Conservation (phyloP, 805 yeast genomes). For the Kodamaea hsintzibuensis region DNA sequence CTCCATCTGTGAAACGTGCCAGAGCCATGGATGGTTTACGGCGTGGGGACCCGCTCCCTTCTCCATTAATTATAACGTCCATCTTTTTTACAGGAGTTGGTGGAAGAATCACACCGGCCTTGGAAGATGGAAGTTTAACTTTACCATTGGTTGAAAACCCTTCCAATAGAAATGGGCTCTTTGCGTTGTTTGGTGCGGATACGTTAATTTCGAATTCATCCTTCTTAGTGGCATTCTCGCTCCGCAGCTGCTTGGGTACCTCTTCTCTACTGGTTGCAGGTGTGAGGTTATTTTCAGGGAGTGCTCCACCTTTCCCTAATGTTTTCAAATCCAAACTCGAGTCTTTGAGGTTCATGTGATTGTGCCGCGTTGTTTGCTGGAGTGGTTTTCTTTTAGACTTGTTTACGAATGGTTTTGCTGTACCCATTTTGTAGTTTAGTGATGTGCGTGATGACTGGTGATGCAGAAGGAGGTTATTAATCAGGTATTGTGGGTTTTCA, state of each 20-base stretch:
- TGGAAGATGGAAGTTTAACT: slow-evolving; percentile 51
- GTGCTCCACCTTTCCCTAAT: not conserved
- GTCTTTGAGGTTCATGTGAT: slow-evolving; percentile 40
- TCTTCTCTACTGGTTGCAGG: slow-evolving; percentile 1
- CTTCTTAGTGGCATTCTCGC: not conserved
- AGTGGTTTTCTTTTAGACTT: slow-evolving; percentile 8
- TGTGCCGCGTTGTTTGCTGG: slow-evolving; percentile 25
- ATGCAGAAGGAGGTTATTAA: slow-evolving; percentile 38
- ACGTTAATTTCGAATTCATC: not conserved
- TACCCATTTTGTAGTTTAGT: slow-evolving; percentile 26
- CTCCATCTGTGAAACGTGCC: not conserved
- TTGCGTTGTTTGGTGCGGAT: not conserved
- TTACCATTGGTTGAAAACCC: slow-evolving; percentile 55
- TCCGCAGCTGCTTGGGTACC: not conserved
- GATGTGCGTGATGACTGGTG: slow-evolving; percentile 39
- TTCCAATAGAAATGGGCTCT: not conserved
- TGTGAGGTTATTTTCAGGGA: slow-evolving; percentile 5
- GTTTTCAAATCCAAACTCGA: slow-evolving; percentile 40
- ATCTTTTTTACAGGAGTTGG: slow-evolving; percentile 69
- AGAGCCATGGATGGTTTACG: not conserved
- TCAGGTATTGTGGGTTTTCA: slow-evolving; percentile 30
- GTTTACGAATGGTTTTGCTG: not conserved
- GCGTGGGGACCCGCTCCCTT: slow-evolving; percentile 12
- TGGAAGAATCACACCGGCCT: slow-evolving; percentile 51
- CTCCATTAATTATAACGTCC: slow-evolving; percentile 35